Conservation (phyloP, 2,329 filamentous ascomycete species). For the Sclerotinia trifoliorum region DNA sequence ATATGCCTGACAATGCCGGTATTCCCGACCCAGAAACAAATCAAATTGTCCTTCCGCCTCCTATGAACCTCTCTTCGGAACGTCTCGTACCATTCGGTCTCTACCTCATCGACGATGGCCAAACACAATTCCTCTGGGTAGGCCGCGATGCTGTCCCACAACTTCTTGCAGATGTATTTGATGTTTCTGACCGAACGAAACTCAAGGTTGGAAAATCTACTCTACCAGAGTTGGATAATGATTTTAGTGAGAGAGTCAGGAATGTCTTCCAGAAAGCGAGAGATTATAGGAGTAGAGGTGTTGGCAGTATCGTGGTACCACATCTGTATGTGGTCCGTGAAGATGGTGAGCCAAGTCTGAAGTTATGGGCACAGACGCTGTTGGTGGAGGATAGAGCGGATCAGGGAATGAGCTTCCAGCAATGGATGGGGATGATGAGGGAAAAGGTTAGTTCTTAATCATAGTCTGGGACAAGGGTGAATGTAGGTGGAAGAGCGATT, state of each 20-base stretch:
- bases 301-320: slow-evolving; percentile 89
- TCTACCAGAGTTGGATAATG: slow-evolving; percentile 84
- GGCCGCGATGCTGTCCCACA: slow-evolving; percentile 90
- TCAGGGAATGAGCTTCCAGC: slow-evolving; percentile 85
- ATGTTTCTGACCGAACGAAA: slow-evolving; percentile 75
- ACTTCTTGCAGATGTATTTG: slow-evolving; percentile 86
- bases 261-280: slow-evolving; percentile 89
- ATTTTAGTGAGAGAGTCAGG: slow-evolving; percentile 93
- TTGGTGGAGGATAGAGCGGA: slow-evolving; percentile 93
- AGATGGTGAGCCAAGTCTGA: slow-evolving; percentile 91
- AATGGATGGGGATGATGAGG: slow-evolving; percentile 87
- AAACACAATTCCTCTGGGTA: slow-evolving; percentile 97
- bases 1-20: slow-evolving; percentile 94
- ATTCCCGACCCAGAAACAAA: slow-evolving; percentile 81
- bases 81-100: slow-evolving; percentile 84
- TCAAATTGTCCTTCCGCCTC: slow-evolving; percentile 82
- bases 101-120: slow-evolving; percentile 95
- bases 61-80: slow-evolving; percentile 84
- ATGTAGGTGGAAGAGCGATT: not conserved
- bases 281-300: slow-evolving; percentile 81
- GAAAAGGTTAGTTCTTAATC: slow-evolving; percentile 73
- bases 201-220: slow-evolving; percentile 89
- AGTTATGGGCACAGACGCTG: slow-evolving; percentile 95
- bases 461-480: not conserved
- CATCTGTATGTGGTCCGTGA: slow-evolving; percentile 92